Conservation (phyloP, 108 stramenopile genomes). For the Fragilariopsis cylindrus region DNA sequence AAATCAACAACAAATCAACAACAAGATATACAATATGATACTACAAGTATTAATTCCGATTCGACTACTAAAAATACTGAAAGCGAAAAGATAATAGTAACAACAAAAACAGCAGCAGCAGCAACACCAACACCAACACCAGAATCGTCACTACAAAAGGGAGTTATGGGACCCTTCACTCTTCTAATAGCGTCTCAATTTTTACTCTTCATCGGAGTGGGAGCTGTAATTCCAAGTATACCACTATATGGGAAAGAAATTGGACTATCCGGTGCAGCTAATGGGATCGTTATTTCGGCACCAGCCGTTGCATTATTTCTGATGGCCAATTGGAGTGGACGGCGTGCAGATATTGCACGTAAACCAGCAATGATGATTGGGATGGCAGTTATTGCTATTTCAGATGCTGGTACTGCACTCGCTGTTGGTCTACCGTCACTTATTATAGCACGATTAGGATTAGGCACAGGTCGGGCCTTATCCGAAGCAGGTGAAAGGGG, state of each 20-base stretch:
- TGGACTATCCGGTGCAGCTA: constrained; percentile 61
- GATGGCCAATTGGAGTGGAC: constrained; percentile 42
- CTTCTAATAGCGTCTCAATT: constrained; percentile 70
- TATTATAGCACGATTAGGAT: constrained; percentile 57
- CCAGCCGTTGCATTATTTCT: constrained; percentile 70
- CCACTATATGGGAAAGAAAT: constrained; percentile 77
- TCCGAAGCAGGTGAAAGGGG: constrained; percentile 72
- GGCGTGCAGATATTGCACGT: constrained; percentile 57
- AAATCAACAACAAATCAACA: no score
- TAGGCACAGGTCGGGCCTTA: constrained; percentile 60
- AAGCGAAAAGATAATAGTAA: no score
- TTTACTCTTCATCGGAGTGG: constrained; percentile 74
- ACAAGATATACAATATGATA: no score
- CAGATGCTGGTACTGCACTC: constrained; percentile 63
- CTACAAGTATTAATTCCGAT: no score
- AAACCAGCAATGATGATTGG: constrained; percentile 78
- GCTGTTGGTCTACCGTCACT: constrained; percentile 42
- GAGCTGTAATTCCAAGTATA: constrained; percentile 75
- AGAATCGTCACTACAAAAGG: no score
- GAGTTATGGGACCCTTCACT: constrained; percentile 44
- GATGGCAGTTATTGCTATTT: constrained; percentile 64
- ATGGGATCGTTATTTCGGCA: constrained; percentile 74
- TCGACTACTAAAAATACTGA: no score
- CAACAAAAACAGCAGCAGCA: no score
- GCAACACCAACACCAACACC: no score